These are phyloP conservation scores for Pichia cabralensis DNA, from an alignment of 805 yeast genomes.

Conservation along the genomic window DNA sequence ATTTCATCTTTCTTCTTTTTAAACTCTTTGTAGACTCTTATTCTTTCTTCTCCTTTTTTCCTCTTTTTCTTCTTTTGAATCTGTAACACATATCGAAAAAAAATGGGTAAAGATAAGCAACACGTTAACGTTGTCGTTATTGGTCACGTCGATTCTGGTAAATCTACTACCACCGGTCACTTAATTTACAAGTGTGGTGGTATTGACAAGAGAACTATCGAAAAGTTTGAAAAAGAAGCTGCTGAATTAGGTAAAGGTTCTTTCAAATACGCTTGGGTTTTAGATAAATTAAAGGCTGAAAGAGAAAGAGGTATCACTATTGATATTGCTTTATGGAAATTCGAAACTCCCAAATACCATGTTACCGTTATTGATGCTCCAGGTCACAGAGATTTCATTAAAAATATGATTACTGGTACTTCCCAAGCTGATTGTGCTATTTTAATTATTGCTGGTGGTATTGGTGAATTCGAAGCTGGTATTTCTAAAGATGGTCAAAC, in stretches of 20 bases:
- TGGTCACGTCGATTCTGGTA: conserved; percentile 99
- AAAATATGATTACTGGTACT: conserved; percentile 94
- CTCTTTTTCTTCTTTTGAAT: conserved; percentile 1
- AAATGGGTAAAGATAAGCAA: conserved; percentile 84
- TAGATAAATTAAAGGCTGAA: conserved; percentile 93
- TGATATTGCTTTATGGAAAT: conserved; percentile 87
- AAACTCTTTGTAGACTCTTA: too few species aligned
- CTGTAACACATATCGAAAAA: conserved; percentile 2
- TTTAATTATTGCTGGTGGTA: conserved; percentile 84
- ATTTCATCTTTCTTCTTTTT: not conserved
- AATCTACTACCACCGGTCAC: conserved; percentile 99
- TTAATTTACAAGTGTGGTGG: conserved; percentile 99
- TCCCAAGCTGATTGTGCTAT: conserved; percentile 91
- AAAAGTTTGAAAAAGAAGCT: conserved; percentile 97
- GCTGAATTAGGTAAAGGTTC: conserved; percentile 96
- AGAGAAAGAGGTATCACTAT: conserved; percentile 96
- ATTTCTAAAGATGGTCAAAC: conserved; percentile 93
- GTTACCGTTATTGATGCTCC: conserved; percentile 93
- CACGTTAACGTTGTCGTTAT: conserved; percentile 99
- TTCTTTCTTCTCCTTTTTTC: not conserved
- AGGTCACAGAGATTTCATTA: conserved; percentile 94
- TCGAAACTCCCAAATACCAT: conserved; percentile 83
- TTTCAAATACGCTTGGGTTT: conserved; percentile 96
- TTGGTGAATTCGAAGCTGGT: conserved; percentile 94
- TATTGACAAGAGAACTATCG: conserved; percentile 97